These are phyloP conservation scores for Mortierella sp. DNA, from an alignment of 371 early-diverging fungal genomes.

Conservation along the genomic window DNA sequence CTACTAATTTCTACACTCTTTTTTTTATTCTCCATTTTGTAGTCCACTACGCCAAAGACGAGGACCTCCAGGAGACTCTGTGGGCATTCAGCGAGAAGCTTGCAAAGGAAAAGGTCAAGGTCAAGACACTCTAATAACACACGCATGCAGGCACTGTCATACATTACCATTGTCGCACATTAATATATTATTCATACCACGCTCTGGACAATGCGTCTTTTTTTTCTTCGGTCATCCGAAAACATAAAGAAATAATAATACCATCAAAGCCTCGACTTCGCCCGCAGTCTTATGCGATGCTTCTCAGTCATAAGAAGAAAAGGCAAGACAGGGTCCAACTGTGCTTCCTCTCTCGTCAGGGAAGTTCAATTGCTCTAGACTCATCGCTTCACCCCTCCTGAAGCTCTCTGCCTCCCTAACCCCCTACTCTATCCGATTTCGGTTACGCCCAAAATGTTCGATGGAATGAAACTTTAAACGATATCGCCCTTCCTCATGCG, in stretches of 20 bases:
- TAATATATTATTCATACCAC: neutral
- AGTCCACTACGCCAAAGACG: constrained; percentile 44
- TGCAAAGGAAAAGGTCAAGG: constrained; percentile 56
- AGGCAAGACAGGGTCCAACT: neutral
- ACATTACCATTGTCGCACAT: neutral
- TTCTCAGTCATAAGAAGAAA: neutral
- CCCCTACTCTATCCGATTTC: too few relatives aligned
- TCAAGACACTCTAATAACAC: neutral
- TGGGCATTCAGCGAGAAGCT: constrained; percentile 63
- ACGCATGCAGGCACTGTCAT: neutral
- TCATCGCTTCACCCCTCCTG: too few relatives aligned
- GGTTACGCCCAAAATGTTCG: too few relatives aligned
- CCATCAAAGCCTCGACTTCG: neutral
- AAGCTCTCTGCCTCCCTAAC: too few relatives aligned
- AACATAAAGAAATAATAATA: neutral
- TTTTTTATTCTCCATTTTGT: neutral
- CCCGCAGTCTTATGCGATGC: neutral
- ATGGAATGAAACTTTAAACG: neutral
- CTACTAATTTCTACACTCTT: neutral
- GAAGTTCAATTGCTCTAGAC: neutral
- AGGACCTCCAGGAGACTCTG: constrained; percentile 56
- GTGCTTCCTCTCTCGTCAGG: neutral
- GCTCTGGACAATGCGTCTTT: too few relatives aligned
- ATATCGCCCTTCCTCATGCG: neutral
- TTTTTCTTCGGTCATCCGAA: neutral